Percentiles rank a stretch among this genome's conserved stretches.
These are phyloP conservation scores for Metschnikowia bowlesiae DNA, from an alignment of 805 yeast genomes.

Conservation along the genomic window DNA sequence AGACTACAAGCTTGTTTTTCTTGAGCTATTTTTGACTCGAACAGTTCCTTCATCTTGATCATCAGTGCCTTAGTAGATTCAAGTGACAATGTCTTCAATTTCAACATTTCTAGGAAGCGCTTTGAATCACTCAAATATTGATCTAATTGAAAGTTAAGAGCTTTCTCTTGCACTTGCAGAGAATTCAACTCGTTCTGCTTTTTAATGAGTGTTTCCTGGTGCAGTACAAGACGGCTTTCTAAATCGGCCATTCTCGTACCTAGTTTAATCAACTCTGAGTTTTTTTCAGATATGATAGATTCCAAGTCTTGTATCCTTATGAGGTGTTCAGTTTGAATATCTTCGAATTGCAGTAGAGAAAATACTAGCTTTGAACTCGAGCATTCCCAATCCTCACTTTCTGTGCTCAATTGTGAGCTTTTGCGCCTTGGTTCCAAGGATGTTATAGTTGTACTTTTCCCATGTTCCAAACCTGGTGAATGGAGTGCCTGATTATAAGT, in stretches of 20 bases:
- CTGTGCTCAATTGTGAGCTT: neutral
- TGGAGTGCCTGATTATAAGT: neutral
- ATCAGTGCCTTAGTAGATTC: neutral
- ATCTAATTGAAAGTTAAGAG: neutral
- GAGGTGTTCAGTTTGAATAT: neutral
- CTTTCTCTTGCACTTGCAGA: neutral
- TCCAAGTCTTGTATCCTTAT: neutral
- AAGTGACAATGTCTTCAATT: neutral
- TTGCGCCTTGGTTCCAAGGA: neutral
- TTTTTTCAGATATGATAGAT: neutral
- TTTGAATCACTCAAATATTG: neutral
- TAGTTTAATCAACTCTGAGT: neutral
- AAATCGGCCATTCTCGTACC: neutral
- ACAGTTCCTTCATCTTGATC: slow-evolving; percentile 1
- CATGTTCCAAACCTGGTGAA: neutral
- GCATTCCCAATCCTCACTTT: neutral
- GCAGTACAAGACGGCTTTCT: neutral
- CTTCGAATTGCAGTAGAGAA: neutral
- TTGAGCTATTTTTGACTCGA: neutral
- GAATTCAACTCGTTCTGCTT: slow-evolving; percentile 1
- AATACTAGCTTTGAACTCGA: neutral
- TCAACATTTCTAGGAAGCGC: neutral
- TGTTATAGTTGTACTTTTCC: neutral
- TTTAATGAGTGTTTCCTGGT: slow-evolving; percentile 1
- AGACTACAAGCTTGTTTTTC: neutral